Percentiles rank a stretch among this genome's conserved stretches.
phyloP scores from a whole-genome alignment of 2,329 filamentous ascomycete species.

The Diatrype stigma region DNA sequence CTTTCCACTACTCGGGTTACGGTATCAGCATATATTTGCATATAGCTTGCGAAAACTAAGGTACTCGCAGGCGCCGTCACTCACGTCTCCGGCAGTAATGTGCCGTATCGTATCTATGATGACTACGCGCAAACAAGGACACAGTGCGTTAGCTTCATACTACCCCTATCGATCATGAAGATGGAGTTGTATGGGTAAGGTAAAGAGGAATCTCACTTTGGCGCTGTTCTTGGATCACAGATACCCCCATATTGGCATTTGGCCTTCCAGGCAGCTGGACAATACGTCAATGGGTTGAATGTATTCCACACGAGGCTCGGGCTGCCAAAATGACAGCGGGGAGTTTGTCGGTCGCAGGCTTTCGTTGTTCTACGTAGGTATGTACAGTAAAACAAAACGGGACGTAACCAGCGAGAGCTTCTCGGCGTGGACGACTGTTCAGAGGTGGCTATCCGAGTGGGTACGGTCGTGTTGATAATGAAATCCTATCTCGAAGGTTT shows the following conservation, averaged over 20 bases:
- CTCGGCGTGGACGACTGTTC: too few species aligned
- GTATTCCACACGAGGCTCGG: background rate
- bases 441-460: too few species aligned
- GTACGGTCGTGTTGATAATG: too few species aligned
- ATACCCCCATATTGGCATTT: conserved; percentile 68
- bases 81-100: conserved; percentile 77
- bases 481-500: too few species aligned
- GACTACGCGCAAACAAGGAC: conserved; percentile 40
- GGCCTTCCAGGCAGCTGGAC: conserved; percentile 6
- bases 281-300: background rate
- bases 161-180: background rate
- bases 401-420: too few species aligned
- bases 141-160: conserved; percentile 12
- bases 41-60: background rate
- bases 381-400: too few species aligned
- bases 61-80: conserved; percentile 22
- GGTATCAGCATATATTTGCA: conserved; percentile 8
- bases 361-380: background rate
- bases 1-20: conserved; percentile 73
- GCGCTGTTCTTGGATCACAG: conserved; percentile 79
- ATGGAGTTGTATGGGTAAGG: background rate
- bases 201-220: conserved; percentile 54
- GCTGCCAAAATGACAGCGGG: background rate
- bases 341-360: too few species aligned
- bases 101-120: conserved; percentile 70